Evolutionary conservation across 305 asterid species (phyloP).

Genomic region (Rubia tinctorum): DNA sequence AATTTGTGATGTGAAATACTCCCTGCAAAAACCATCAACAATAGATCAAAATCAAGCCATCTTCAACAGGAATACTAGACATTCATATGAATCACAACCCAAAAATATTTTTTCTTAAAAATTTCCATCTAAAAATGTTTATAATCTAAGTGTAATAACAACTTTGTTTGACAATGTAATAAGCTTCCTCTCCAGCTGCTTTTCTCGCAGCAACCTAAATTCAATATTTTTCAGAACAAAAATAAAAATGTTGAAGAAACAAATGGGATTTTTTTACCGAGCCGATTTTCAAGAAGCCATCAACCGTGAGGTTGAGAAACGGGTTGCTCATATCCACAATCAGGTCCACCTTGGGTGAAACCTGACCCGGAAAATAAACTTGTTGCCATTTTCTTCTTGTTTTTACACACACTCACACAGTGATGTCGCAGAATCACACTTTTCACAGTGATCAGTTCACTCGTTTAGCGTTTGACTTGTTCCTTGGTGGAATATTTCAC

Average conservation of each 20-base stretch:
- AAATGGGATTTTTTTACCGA: slow-evolving; percentile 29
- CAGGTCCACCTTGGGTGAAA: slow-evolving; percentile 54
- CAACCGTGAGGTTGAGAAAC: slow-evolving; percentile 59
- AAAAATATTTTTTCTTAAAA: not conserved
- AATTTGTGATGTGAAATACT: slow-evolving; percentile 42
- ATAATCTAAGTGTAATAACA: not conserved
- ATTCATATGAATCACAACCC: not conserved
- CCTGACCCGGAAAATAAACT: slow-evolving; percentile 39
- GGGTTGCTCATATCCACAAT: slow-evolving; percentile 66
- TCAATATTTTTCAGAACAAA: not conserved
- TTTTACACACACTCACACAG: not conserved
- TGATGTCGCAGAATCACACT: not conserved
- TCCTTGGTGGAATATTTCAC: not conserved
- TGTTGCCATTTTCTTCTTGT: slow-evolving; percentile 34
- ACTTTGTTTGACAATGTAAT: slow-evolving; percentile 49
- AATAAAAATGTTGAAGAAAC: not conserved
- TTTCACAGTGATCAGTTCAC: not conserved
- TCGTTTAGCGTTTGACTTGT: not conserved
- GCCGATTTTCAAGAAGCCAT: slow-evolving; percentile 82
- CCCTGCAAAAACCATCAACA: slow-evolving; percentile 39
- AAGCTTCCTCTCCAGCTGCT: slow-evolving; percentile 65
- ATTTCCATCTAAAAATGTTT: too few relatives aligned
- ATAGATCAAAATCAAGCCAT: not conserved
- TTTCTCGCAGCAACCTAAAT: slow-evolving; percentile 61
- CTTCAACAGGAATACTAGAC: not conserved